Conservation (phyloP, 805 yeast genomes). For the Ogataea parapolymorpha region DNA sequence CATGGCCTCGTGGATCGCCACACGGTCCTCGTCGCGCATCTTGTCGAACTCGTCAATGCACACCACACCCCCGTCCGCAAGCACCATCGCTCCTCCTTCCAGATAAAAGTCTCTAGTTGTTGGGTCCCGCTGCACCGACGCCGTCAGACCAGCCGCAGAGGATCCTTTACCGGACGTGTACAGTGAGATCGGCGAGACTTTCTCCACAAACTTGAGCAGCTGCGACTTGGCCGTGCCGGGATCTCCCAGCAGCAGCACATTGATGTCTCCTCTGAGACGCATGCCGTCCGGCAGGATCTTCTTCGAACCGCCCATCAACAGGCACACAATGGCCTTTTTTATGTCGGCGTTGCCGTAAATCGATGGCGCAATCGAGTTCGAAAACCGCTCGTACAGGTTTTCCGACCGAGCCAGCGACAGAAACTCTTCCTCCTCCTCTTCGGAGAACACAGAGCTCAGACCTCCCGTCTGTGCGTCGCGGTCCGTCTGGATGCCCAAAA, state of each 20-base stretch:
- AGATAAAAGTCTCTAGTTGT: slow-evolving; percentile 85
- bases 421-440: slow-evolving; percentile 93
- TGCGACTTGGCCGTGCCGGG: slow-evolving; percentile 99
- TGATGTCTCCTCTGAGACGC: slow-evolving; percentile 95
- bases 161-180: slow-evolving; percentile 99
- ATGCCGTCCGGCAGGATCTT: slow-evolving; percentile 92
- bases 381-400: slow-evolving; percentile 77
- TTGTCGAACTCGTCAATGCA: slow-evolving; percentile 99
- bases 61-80: slow-evolving; percentile 98
- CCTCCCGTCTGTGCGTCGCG: slow-evolving; percentile 53
- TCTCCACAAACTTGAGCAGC: slow-evolving; percentile 89
- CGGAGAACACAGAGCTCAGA: slow-evolving; percentile 60
- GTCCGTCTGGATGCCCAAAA: slow-evolving; percentile 83
- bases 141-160: slow-evolving; percentile 98
- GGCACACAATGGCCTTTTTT: slow-evolving; percentile 88
- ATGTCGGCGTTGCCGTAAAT: slow-evolving; percentile 93
- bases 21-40: slow-evolving; percentile 98
- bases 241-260: slow-evolving; percentile 89
- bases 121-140: slow-evolving; percentile 92
- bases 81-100: slow-evolving; percentile 99
- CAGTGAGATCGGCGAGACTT: slow-evolving; percentile 89
- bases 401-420: slow-evolving; percentile 77
- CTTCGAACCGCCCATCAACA: slow-evolving; percentile 91
- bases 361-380: slow-evolving; percentile 92
- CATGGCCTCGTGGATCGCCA: slow-evolving; percentile 99